Percentiles rank a stretch among this genome's conserved stretches.
Evolutionary conservation across 129 eudicot species (phyloP).

Genomic region (Helianthus tuberosus): DNA sequence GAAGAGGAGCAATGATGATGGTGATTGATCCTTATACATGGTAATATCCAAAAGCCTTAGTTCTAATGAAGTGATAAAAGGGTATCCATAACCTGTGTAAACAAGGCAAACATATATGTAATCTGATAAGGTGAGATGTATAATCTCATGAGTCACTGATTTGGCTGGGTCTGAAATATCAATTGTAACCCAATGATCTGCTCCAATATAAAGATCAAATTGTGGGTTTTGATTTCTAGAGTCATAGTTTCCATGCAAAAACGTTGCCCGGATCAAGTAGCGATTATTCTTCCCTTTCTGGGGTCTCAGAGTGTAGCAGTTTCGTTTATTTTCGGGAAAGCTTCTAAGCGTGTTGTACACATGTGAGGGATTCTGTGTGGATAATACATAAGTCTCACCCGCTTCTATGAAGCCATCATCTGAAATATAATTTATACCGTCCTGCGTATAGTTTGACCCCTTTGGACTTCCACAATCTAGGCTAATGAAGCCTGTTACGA

Average conservation of each 20-base stretch:
- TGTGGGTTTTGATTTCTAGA: neutral
- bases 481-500: neutral
- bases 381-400: neutral
- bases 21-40: neutral
- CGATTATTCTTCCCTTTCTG: constrained; percentile 26
- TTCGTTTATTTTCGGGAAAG: constrained; percentile 42
- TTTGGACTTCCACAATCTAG: constrained; percentile 42
- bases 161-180: neutral
- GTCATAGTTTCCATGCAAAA: constrained; percentile 39
- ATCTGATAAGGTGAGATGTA: constrained; percentile 33
- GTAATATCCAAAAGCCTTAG: neutral
- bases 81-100: constrained; percentile 23
- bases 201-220: constrained; percentile 50
- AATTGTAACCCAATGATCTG: constrained; percentile 37
- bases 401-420: neutral
- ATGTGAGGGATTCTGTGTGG: neutral
- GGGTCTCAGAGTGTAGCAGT: constrained; percentile 50
- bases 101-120: constrained; percentile 35
- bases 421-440: neutral
- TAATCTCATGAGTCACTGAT: constrained; percentile 16
- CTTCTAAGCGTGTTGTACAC: constrained; percentile 33
- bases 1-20: neutral
- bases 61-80: constrained; percentile 39
- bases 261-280: constrained; percentile 38
- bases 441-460: neutral